Evolutionary conservation across 768 basidiomycete genomes (phyloP), one percentile per base, ranked within the genome.

Genomic region (Mycena crocata): DNA sequence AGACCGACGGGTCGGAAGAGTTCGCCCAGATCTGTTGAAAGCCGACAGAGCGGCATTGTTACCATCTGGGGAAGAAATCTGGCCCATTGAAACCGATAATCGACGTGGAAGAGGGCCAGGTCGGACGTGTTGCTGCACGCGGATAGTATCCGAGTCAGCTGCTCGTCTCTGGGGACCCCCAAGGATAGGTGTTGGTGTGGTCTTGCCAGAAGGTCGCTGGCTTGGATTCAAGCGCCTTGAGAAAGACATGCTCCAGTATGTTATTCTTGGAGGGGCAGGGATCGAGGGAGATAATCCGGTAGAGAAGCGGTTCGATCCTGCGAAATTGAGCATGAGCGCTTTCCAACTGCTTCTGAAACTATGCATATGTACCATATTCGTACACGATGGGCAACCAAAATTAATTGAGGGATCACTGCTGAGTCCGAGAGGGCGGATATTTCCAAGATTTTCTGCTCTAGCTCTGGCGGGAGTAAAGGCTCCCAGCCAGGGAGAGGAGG

Each of bases 231-330:
- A 51, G 31, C 50, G n/a, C 32, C 50, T 12, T 34, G 19, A 51
- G 31, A 35, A 34, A 19, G 21, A 14, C 35, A 35, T 51, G 31
- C 24, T 34, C 50, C 32, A 32, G 50, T 19, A 51, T 51, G 21
- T 15, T 31, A 51, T 34, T 31, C 24, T 51, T 51, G 50, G 31
- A 34, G 19, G 9, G 50, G 21, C 23, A 8, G 21, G 21, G 9
- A n/a, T 21, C 3, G 30, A 32, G 17, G 48, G 50, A 51, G 32
- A 51, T 35, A 23, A 51, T 51, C 21, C 50, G 32, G n/a, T n/a
- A 51, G 50, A 51, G 50, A 7, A 51, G 23, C 31, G 50, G 50
- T 51, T 51, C 50, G 50, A 51, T 51, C 50, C 50, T 51, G 32
- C n/a, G n/a, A n/a, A n/a, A n/a, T 51, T 51, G 24, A 1, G 50